phyloP scores from a whole-genome alignment of 2,329 filamentous ascomycete species.

The Knufia fluminis region DNA sequence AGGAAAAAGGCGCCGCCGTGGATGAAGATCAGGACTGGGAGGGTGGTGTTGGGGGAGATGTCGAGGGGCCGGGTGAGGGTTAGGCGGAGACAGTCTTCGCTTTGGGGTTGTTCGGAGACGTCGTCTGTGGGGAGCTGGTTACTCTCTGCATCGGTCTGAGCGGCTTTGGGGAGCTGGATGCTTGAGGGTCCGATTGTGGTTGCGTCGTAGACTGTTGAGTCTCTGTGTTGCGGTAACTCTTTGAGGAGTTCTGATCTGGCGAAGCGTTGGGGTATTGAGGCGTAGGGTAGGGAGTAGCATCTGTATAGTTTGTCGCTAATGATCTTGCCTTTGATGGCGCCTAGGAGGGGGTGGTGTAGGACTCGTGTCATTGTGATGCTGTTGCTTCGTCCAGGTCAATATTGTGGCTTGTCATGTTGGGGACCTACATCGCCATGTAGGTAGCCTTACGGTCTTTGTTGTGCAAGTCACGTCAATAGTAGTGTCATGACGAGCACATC shows the following conservation, averaged over 20 bases:
- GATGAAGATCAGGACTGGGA: constrained; percentile 15
- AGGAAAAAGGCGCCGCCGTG: constrained; percentile 13
- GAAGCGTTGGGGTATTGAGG: constrained; percentile 11
- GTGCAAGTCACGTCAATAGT: too few relatives aligned
- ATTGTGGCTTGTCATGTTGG: too few relatives aligned
- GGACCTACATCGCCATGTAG: too few relatives aligned
- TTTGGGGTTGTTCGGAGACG: background rate
- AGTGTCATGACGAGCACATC: too few relatives aligned
- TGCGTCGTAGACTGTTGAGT: background rate
- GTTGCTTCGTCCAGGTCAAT: too few relatives aligned
- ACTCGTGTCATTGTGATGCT: background rate
- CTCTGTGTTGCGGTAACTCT: background rate
- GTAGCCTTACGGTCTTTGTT: too few relatives aligned
- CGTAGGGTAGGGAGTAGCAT: constrained; percentile 1
- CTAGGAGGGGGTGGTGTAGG: background rate
- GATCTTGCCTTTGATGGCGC: background rate
- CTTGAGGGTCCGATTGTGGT: background rate
- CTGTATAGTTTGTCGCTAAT: background rate
- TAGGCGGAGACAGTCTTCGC: constrained; percentile 10
- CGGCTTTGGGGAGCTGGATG: constrained; percentile 57
- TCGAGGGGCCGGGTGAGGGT: constrained; percentile 4
- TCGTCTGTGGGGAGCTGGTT: constrained; percentile 35
- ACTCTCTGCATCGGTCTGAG: constrained; percentile 70
- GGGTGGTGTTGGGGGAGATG: constrained; percentile 3
- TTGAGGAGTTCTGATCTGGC: constrained; percentile 6